Evolutionary conservation across 2,329 filamentous ascomycete species (phyloP), one percentile per base, ranked within the genome.

Genomic region (Setomelanomma holmii): DNA sequence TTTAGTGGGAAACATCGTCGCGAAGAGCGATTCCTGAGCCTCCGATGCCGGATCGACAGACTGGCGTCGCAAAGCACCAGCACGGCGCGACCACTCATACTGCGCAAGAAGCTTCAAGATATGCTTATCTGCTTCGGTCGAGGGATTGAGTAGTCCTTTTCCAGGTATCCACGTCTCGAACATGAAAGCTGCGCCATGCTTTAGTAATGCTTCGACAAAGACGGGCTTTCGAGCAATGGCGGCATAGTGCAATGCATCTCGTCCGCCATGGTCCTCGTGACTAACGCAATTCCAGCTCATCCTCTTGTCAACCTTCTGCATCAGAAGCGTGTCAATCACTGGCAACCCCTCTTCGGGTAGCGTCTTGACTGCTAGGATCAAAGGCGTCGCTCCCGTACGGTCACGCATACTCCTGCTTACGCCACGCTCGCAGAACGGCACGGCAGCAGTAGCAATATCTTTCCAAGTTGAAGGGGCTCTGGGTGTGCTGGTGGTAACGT

Each of bases 361-460:
- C 4, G 52, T 58, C 20, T 61, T 71, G 30, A 69, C 47, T 2
- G 71, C 71, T 22, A 63, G 51, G 36, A 73, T 73, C n/a, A 73
- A 65, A 20, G 71, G 68, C 8, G 69, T 72, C 0, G 69, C 69
- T 6, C 71, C 71, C 4, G 64, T 66, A 34, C 60, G 53, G 49
- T 73, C 67, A 17, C 71, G 65, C 57, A 72, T 69, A 39, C 63
- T 72, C 27, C 69, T 61, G 44, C 69, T 70, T 2, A 68, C 56
- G 27, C 68, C 68, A 27, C 60, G 60, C 35, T 68, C 64, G 40
- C 71, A 73, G 43, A 73, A 72, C 14, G 61, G 55, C 4, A 36
- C 53, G 0, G 51, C 56, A 11, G 65, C 60, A 17, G 51, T 40
- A 12, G 66, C 67, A 16, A 73, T 61, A 19, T 72, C 60, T 38